Percentiles rank a stretch among this genome's conserved stretches.
phyloP scores from a whole-genome alignment of 2,329 filamentous ascomycete genomes.

The Cercospora berteroae region DNA sequence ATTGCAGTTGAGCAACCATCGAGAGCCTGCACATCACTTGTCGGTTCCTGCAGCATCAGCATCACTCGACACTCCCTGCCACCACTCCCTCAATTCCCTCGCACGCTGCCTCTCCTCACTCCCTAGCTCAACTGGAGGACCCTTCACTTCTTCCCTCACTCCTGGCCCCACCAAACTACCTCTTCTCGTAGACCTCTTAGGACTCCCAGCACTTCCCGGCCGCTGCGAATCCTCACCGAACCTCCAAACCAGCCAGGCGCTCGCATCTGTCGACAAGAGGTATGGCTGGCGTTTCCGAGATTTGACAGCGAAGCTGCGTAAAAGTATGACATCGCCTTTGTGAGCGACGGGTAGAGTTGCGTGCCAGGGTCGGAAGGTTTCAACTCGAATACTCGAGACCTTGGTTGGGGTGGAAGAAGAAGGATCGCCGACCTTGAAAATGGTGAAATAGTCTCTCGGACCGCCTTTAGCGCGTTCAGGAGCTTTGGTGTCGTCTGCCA shows the following conservation, averaged over 20 bases:
- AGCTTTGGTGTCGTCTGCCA: slow-evolving; percentile 36
- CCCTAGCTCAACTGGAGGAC: slow-evolving; percentile 48
- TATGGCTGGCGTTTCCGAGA: slow-evolving; percentile 39
- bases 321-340: slow-evolving; percentile 46
- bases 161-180: slow-evolving; percentile 23
- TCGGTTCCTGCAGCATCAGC: background rate
- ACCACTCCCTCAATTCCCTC: slow-evolving; percentile 44
- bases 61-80: slow-evolving; percentile 15
- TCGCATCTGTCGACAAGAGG: slow-evolving; percentile 44
- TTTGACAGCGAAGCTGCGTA: slow-evolving; percentile 46
- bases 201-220: slow-evolving; percentile 19
- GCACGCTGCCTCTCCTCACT: slow-evolving; percentile 47
- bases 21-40: background rate
- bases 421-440: slow-evolving; percentile 43
- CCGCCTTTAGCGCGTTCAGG: slow-evolving; percentile 43
- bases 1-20: background rate
- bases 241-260: slow-evolving; percentile 51
- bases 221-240: slow-evolving; percentile 28
- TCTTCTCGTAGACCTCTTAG: slow-evolving; percentile 31
- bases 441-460: slow-evolving; percentile 46
- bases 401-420: slow-evolving; percentile 24
- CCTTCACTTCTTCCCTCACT: slow-evolving; percentile 45
- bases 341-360: slow-evolving; percentile 43
- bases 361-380: slow-evolving; percentile 47
- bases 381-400: slow-evolving; percentile 31